phyloP scores from a whole-genome alignment of 768 basidiomycete species.

The Kwoniella sp. region DNA sequence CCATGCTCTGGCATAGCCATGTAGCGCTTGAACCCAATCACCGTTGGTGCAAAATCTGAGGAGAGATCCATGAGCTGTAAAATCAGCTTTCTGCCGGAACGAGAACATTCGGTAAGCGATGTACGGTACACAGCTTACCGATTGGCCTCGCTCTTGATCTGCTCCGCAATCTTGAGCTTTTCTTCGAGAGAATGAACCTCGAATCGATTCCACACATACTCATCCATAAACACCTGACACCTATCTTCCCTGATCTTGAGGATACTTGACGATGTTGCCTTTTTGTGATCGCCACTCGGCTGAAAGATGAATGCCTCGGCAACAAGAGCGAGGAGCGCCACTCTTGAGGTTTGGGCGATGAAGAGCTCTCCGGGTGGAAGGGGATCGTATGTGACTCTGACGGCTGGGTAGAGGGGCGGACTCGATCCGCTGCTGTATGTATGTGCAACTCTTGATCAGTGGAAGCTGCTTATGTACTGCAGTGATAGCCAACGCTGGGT shows the following conservation, averaged over 20 bases:
- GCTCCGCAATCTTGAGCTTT: background rate
- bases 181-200: background rate
- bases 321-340: background rate
- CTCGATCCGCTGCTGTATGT: no score
- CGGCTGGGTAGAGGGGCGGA: background rate
- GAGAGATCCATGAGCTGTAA: no score
- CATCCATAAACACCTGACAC: background rate
- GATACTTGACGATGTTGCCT: background rate
- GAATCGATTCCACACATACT: background rate
- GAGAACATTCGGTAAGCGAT: no score
- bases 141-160: slow-evolving; percentile 1
- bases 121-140: no score
- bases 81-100: background rate
- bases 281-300: background rate
- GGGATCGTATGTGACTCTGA: background rate
- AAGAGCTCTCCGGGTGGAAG: background rate
- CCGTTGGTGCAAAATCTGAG: background rate
- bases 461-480: no score
- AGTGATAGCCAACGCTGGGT: no score
- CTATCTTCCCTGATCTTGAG: background rate
- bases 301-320: background rate
- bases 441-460: no score
- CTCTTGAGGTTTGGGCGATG: background rate
- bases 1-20: slow-evolving; percentile 4
- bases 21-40: background rate